These are phyloP conservation scores for Esteya vermicola DNA, from an alignment of 2,329 filamentous ascomycete species.

Conservation along the genomic window DNA sequence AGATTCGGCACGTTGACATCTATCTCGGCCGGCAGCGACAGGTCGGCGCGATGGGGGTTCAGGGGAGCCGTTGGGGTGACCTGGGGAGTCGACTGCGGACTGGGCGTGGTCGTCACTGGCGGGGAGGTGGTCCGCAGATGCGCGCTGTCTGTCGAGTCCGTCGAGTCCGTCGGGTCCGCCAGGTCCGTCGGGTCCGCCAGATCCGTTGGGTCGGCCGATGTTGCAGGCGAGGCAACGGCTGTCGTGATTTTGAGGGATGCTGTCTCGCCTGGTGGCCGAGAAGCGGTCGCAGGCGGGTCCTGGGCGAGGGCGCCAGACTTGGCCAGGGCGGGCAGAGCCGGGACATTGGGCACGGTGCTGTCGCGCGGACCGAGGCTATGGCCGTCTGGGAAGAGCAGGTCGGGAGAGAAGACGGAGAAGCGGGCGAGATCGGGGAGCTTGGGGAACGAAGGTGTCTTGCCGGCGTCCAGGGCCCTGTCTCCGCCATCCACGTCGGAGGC, in stretches of 20 bases:
- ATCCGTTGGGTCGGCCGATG: too few species aligned
- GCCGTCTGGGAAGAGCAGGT: slow-evolving; percentile 32
- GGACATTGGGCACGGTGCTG: too few species aligned
- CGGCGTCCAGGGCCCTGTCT: not conserved
- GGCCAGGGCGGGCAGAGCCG: slow-evolving; percentile 12
- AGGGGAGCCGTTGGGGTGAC: slow-evolving; percentile 29
- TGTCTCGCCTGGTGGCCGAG: too few species aligned
- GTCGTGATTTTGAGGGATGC: too few species aligned
- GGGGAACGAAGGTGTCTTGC: slow-evolving; percentile 32
- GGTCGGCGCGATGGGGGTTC: slow-evolving; percentile 23
- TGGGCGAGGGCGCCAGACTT: not conserved
- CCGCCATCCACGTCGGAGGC: not conserved
- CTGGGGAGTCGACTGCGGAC: not conserved
- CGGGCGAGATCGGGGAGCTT: slow-evolving; percentile 43
- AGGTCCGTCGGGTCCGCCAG: too few species aligned
- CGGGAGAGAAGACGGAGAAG: slow-evolving; percentile 45
- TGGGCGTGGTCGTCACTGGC: too few species aligned
- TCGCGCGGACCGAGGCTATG: slow-evolving; percentile 11
- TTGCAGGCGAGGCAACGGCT: too few species aligned
- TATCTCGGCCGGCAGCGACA: slow-evolving; percentile 16
- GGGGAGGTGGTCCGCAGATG: not conserved
- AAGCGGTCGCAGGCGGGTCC: too few species aligned
- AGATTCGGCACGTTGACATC: slow-evolving; percentile 14
- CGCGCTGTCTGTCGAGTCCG: not conserved
- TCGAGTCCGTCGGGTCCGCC: not conserved